Evolutionary conservation across 2,329 filamentous ascomycete species (phyloP), one percentile per base, ranked within the genome.

Genomic region (Harringtonia lauricola): DNA sequence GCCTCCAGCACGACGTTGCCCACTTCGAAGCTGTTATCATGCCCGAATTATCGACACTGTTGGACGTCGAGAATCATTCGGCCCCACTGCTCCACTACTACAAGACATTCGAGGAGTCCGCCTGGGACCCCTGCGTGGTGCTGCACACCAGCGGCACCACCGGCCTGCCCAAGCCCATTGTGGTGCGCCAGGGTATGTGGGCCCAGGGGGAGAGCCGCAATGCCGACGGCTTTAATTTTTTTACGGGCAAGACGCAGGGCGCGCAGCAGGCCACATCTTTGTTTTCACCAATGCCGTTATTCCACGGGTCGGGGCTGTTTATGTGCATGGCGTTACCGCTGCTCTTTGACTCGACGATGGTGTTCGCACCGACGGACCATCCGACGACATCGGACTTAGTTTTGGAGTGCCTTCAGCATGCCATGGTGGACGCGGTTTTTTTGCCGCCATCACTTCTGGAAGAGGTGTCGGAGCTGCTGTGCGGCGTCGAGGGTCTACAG

Each of bases 121-220:
- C 61, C 44, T 64, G 60, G 56, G 65, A 70, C 4, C 66, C 67
- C 0, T 42, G 64, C 4, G 36, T 60, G 3, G 57, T 69, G 2
- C 49, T 70, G 9, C 68, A 71, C 51, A 70, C 67, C 1, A 68
- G 64, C 42, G 68, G 68, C 7, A 67, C 61, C 35, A 70, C 67
- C 0, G 67, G 67, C 1, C 55, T 68, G 4, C 68, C 68, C 0
- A 70, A 68, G 50, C 67, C 67, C 2, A 58, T 72, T n/a, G 48
- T 65, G 10, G 51, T 57, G 18, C 52, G 53, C 4, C 59, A 66
- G 6, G 67, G 67, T 14, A 57, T 64, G 54, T 12, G 65, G 14
- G 56, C 62, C 43, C 24, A 7, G 24, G 10, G 6, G 24, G 3
- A 5, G 6, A 36, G 29, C 33, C 40, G 30, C 33, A 29, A 36